A percentile compares a stretch with the other conserved stretches of the same genome.
Evolutionary conservation across 805 yeast genomes (phyloP).

Genomic region (Wickerhamiella nectarea): DNA sequence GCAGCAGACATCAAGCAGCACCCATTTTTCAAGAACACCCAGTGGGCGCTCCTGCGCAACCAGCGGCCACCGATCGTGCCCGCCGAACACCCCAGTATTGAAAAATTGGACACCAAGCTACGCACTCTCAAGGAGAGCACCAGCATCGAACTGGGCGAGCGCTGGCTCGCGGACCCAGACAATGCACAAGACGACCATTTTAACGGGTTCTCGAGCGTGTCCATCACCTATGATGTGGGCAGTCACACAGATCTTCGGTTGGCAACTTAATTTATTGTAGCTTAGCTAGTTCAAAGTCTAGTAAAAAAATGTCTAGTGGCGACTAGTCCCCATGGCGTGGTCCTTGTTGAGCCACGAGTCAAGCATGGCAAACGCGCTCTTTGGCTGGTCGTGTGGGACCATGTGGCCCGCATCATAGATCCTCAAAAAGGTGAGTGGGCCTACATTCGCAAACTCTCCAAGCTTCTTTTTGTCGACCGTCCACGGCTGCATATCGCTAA

Average conservation of each 20-base stretch:
- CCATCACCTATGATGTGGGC: slow-evolving; percentile 18
- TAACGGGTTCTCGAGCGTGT: slow-evolving; percentile 19
- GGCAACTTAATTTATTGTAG: not conserved
- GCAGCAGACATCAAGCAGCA: slow-evolving; percentile 91
- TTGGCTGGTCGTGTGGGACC: slow-evolving; percentile 86
- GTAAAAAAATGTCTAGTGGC: not conserved
- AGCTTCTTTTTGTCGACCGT: slow-evolving; percentile 30
- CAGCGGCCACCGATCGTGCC: slow-evolving; percentile 96
- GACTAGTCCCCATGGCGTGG: not conserved
- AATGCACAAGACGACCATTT: slow-evolving; percentile 18
- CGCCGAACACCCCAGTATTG: slow-evolving; percentile 30
- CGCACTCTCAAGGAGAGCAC: slow-evolving; percentile 15
- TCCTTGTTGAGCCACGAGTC: slow-evolving; percentile 47
- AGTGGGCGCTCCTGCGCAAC: slow-evolving; percentile 90
- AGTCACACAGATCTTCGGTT: slow-evolving; percentile 2
- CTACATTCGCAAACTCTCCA: slow-evolving; percentile 59
- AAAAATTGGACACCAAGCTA: not conserved
- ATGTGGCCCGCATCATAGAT: slow-evolving; percentile 78
- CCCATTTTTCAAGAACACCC: slow-evolving; percentile 77
- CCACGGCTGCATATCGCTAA: slow-evolving; percentile 32
- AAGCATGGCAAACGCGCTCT: slow-evolving; percentile 51
- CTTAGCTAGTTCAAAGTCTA: not conserved
- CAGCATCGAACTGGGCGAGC: slow-evolving; percentile 20
- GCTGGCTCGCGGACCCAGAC: slow-evolving; percentile 16
- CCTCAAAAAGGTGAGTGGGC: slow-evolving; percentile 62